Percentiles rank a stretch among this genome's conserved stretches.
These are phyloP conservation scores for Geranium incanum DNA, from an alignment of 441 rosid species.

Conservation along the genomic window DNA sequence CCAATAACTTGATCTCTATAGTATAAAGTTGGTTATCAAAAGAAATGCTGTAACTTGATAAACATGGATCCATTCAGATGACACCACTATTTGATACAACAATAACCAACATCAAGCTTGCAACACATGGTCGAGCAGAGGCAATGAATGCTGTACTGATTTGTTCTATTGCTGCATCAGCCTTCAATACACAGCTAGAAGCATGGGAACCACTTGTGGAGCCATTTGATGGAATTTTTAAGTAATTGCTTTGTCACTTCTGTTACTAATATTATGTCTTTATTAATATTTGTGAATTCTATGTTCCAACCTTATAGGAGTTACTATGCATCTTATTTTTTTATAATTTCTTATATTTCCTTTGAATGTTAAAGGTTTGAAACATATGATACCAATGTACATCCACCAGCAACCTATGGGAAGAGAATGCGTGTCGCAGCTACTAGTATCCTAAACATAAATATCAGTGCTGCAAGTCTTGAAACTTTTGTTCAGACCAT, in stretches of 20 bases:
- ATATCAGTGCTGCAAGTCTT: conserved; percentile 85
- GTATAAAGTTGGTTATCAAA: neutral
- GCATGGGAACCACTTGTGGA: conserved; percentile 99
- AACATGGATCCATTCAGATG: conserved; percentile 56
- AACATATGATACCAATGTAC: conserved; percentile 64
- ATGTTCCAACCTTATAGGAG: neutral
- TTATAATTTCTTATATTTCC: neutral
- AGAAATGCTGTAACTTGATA: conserved; percentile 4
- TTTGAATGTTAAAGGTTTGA: conserved; percentile 57
- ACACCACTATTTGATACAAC: conserved; percentile 89
- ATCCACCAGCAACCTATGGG: conserved; percentile 59
- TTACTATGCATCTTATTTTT: conserved; percentile 5
- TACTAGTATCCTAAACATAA: conserved; percentile 74
- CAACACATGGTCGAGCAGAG: conserved; percentile 85
- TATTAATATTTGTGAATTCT: neutral
- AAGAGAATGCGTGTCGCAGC: conserved; percentile 82
- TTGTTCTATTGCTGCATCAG: conserved; percentile 92
- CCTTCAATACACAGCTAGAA: conserved; percentile 88
- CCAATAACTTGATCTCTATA: neutral
- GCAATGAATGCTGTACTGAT: conserved; percentile 97
- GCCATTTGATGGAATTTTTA: conserved; percentile 99
- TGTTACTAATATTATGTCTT: conserved; percentile 14
- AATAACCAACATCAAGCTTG: conserved; percentile 90
- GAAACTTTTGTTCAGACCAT: conserved; percentile 67
- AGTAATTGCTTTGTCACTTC: conserved; percentile 41